These are phyloP conservation scores for Mortierella antarctica DNA, from an alignment of 192 early-diverging fungal species.

Conservation along the genomic window DNA sequence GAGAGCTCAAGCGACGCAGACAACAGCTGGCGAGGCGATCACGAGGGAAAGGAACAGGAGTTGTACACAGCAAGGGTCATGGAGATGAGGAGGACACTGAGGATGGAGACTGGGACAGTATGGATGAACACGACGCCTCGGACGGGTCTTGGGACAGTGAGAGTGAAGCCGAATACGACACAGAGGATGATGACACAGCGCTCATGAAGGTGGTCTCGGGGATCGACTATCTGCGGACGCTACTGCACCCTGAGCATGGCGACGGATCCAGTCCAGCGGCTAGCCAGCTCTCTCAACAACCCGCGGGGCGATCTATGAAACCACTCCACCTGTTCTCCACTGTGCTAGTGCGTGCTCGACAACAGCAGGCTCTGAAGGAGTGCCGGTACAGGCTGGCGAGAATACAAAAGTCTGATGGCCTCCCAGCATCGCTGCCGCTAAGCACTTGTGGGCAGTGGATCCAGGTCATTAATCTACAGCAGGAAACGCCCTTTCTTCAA, in stretches of 20 bases:
- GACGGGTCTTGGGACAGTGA: conserved; percentile 4
- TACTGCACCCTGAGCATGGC: neutral
- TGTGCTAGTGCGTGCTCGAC: conserved; percentile 15
- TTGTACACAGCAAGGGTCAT: neutral
- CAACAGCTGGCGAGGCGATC: neutral
- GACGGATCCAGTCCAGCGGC: neutral
- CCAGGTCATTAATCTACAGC: conserved; percentile 44
- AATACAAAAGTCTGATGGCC: conserved; percentile 19
- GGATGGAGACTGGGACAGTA: neutral
- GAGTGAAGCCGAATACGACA: conserved; percentile 17
- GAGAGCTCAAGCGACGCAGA: conserved; percentile 1
- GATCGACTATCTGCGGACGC: conserved; percentile 14
- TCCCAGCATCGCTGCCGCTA: conserved; percentile 23
- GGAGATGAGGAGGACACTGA: conserved; percentile 2
- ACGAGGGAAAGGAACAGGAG: neutral
- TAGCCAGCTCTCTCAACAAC: neutral
- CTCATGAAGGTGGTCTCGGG: conserved; percentile 34
- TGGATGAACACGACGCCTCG: neutral
- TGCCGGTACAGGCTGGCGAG: conserved; percentile 9
- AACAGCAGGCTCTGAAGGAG: conserved; percentile 1
- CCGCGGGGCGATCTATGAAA: neutral
- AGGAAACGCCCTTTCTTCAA: conserved; percentile 27
- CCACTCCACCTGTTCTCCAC: neutral
- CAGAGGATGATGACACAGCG: conserved; percentile 33
- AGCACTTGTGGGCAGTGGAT: conserved; percentile 43